These are phyloP conservation scores for Paxillus ammoniavirescens DNA, from an alignment of 768 basidiomycete species.

Conservation along the genomic window DNA sequence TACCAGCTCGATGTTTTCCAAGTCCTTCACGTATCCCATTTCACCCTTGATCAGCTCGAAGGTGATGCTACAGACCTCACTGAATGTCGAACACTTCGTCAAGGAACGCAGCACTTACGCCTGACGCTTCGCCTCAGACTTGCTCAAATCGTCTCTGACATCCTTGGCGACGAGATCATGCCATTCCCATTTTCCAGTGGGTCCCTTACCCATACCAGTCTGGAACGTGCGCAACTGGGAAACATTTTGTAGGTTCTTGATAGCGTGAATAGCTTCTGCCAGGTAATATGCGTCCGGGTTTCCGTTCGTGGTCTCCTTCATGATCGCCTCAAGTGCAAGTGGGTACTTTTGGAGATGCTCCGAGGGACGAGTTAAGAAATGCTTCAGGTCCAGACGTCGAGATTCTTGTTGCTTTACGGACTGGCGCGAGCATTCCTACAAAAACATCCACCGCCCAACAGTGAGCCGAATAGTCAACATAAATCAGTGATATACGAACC, in stretches of 20 bases:
- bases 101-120: conserved; percentile 49
- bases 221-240: conserved; percentile 90
- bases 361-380: conserved; percentile 58
- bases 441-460: background rate
- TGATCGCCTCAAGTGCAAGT: conserved; percentile 80
- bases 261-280: conserved; percentile 78
- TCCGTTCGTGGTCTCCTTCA: conserved; percentile 74
- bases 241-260: conserved; percentile 77
- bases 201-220: conserved; percentile 79
- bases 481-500: conserved; percentile 38
- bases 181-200: conserved; percentile 85
- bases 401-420: conserved; percentile 52
- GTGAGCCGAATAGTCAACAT: background rate
- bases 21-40: conserved; percentile 91
- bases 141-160: conserved; percentile 54
- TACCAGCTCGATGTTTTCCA: conserved; percentile 82
- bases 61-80: conserved; percentile 59
- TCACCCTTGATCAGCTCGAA: conserved; percentile 95
- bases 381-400: conserved; percentile 60
- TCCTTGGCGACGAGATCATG: conserved; percentile 80
- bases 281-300: conserved; percentile 85
- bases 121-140: conserved; percentile 81
- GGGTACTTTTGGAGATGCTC: conserved; percentile 72
- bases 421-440: conserved; percentile 37
- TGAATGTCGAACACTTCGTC: background rate